Evolutionary conservation across 2,329 filamentous ascomycete species (phyloP), one percentile per base, ranked within the genome.

Genomic region (Neopestalotiopsis sp.): DNA sequence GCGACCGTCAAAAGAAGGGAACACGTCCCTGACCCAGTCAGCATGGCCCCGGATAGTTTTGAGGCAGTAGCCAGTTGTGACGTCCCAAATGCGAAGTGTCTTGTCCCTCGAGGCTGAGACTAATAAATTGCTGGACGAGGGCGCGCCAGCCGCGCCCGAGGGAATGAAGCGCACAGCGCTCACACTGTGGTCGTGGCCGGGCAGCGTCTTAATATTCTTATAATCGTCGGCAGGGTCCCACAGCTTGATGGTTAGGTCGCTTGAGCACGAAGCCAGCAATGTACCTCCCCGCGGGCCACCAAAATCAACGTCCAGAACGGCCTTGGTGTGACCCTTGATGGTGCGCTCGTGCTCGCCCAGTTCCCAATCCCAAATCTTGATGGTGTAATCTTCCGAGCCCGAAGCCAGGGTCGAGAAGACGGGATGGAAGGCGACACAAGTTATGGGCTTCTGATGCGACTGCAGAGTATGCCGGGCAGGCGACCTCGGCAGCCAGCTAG

Each of bases 321-420:
- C 90, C 77, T 93, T 94, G 5, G 94, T 98, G 77, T 98, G 95
- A 1, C 94, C 94, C 78, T 98, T 98, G 68, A 98, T 88, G 0
- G 95, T 98, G 71, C 92, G 86, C 79, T 98, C 95, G 4, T 97
- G 85, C 80, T 98, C 95, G 62, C 95, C 95, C 30, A 97, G 83
- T 76, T 98, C 95, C 92, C 94, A 98, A 77, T 98, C 95, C 95
- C 95, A 98, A 67, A 98, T 95, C 77, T 98, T 98, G 79, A 98
- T 97, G 7, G 93, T 97, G 67, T 90, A 93, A 80, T 98, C 95
- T 79, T 97, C 95, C 9, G 94, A 97, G 17, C 93, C 95, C 0
- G 94, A 96, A 10, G 95, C 95, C 28, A 98, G 85, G 5, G 93
- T 95, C 10, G 94, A 95, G 81, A 97, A 98, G 40, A 96, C 87